A percentile compares a stretch with the other conserved stretches of the same genome.
These are phyloP conservation scores for Laguncularia racemosa DNA, from an alignment of 345 rosid genomes.

Conservation along the genomic window DNA sequence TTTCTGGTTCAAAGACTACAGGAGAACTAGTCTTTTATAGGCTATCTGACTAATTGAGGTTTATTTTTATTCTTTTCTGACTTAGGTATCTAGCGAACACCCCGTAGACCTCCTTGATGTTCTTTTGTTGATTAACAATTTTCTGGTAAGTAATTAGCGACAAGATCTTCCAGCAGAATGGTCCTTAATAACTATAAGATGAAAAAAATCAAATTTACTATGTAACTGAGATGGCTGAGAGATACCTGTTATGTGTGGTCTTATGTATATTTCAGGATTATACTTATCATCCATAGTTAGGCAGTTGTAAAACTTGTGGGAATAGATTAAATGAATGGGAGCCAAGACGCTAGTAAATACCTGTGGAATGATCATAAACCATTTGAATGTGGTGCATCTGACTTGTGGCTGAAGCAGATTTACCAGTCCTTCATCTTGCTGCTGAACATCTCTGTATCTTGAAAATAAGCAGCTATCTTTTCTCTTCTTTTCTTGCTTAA, in stretches of 20 bases:
- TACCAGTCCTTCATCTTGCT: too few species aligned
- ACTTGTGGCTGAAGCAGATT: too few species aligned
- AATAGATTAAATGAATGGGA: too few species aligned
- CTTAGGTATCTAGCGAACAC: constrained; percentile 34
- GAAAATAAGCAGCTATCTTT: constrained; percentile 10
- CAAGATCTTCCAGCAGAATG: not conserved
- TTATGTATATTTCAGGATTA: too few species aligned
- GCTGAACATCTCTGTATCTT: not conserved
- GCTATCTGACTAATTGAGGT: constrained; percentile 18
- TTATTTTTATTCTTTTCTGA: constrained; percentile 16
- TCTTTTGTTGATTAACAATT: constrained; percentile 23
- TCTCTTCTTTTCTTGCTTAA: constrained; percentile 10
- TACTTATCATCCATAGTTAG: too few species aligned
- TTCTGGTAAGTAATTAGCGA: constrained; percentile 21
- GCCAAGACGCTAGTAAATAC: too few species aligned
- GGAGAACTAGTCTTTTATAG: constrained; percentile 11
- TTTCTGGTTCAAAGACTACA: not conserved
- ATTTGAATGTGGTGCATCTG: too few species aligned
- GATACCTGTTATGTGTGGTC: too few species aligned
- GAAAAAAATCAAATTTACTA: too few species aligned
- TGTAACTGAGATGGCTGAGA: too few species aligned
- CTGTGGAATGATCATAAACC: too few species aligned
- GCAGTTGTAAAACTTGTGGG: too few species aligned
- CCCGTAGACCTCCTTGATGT: constrained; percentile 21
- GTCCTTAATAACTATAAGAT: not conserved